Percentiles rank a stretch among this genome's conserved stretches.
Evolutionary conservation across 2,329 filamentous ascomycete genomes (phyloP).

Genomic region (Penicillium capsulatum): DNA sequence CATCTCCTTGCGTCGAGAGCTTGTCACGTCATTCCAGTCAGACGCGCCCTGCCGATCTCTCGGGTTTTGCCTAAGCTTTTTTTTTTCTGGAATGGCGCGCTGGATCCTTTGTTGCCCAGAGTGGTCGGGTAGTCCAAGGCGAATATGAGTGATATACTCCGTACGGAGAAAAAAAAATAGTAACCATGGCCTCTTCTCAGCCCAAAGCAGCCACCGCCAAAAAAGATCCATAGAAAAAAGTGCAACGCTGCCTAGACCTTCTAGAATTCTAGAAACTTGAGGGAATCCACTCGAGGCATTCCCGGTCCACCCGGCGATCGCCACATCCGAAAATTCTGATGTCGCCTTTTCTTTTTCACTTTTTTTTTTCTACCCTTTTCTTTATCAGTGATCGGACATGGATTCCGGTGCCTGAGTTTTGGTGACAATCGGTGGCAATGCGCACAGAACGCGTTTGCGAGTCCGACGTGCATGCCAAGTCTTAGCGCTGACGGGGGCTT

Average conservation of each 20-base stretch:
- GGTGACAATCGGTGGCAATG: not conserved
- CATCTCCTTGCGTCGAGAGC: conserved; percentile 16
- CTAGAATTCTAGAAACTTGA: conserved; percentile 18
- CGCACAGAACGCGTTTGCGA: too few relatives aligned
- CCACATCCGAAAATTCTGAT: conserved; percentile 16
- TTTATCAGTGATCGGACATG: not conserved
- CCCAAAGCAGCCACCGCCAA: too few relatives aligned
- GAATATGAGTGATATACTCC: too few relatives aligned
- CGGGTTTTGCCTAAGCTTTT: conserved; percentile 1
- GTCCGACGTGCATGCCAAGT: not conserved
- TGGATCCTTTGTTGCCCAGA: too few relatives aligned
- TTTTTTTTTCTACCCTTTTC: not conserved
- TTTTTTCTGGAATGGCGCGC: not conserved
- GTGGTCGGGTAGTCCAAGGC: too few relatives aligned
- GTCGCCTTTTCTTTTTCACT: not conserved
- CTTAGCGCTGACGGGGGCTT: not conserved
- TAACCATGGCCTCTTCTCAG: too few relatives aligned
- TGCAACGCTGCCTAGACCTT: conserved; percentile 5
- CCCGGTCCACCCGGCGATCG: conserved; percentile 13
- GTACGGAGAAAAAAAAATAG: too few relatives aligned
- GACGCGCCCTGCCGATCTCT: conserved; percentile 9
- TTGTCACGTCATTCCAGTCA: conserved; percentile 16
- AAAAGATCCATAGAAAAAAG: too few relatives aligned
- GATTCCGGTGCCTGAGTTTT: not conserved
- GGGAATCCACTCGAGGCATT: conserved; percentile 13